phyloP scores from a whole-genome alignment of 495 filamentous ascomycete species.

The Acidomyces sp. region DNA sequence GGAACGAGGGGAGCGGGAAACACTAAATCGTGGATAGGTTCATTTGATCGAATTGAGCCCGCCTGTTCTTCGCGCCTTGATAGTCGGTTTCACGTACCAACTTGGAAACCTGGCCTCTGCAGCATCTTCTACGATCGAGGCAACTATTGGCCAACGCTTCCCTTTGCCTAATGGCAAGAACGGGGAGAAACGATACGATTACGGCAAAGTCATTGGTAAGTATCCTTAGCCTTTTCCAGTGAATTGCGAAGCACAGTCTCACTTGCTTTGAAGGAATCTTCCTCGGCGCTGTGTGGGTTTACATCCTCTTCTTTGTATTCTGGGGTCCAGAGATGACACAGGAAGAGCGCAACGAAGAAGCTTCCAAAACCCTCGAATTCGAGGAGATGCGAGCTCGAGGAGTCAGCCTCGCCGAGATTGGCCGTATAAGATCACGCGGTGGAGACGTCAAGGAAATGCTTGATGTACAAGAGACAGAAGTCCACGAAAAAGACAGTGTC shows the following conservation, averaged over 20 bases:
- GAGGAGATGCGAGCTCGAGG: constrained; percentile 25
- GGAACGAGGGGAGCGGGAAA: not conserved
- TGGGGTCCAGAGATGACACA: constrained; percentile 30
- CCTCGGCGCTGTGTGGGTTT: constrained; percentile 28
- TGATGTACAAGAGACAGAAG: no score
- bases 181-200: constrained; percentile 26
- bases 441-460: no score
- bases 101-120: constrained; percentile 31
- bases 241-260: not conserved
- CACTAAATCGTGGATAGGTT: constrained; percentile 17
- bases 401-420: constrained; percentile 24
- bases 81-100: constrained; percentile 30
- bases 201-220: constrained; percentile 18
- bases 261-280: constrained; percentile 20
- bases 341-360: constrained; percentile 28
- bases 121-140: constrained; percentile 31
- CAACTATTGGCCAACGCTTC: constrained; percentile 29
- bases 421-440: no score
- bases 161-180: constrained; percentile 20
- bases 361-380: constrained; percentile 20
- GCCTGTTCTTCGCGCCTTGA: constrained; percentile 24
- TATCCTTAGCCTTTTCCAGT: not conserved
- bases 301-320: constrained; percentile 29
- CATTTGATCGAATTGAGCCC: constrained; percentile 30
- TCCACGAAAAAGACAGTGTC: no score